Evolutionary conservation across 495 filamentous ascomycete genomes (phyloP), one percentile per base, ranked within the genome.

Genomic region (Penicillium psychrofluorescens): DNA sequence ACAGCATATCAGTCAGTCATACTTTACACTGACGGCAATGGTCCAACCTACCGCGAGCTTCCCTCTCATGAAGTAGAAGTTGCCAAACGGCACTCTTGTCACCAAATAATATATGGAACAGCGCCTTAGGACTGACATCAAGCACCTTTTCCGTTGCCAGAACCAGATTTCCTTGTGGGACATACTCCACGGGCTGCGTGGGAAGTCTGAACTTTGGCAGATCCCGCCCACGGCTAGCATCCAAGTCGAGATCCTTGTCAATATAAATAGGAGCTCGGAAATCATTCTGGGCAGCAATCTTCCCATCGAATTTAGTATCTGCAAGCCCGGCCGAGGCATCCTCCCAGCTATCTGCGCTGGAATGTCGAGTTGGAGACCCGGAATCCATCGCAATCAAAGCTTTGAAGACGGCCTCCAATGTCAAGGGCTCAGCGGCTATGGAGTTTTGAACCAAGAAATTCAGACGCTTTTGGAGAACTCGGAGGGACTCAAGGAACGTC

Each of bases 1-100:
- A 36, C 29, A 10, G 36, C 12, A 3, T 7, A 38, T 63, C 38
- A 65, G 63, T 41, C 44, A 48, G 35, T 13, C 6, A 6, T 7
- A 8, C 33, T 10, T 14, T 1, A 2, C 7, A 30, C 27, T 13
- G 7, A 30, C 7, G 3, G 12, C 10, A 8, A 2, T 9, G 22
- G 14, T 16, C 22, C 28, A 7, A 44, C 56, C 42, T 55, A 75
- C 86, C 76, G 62, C 82, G 77, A 11, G 88, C 90, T 61, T 81
- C 78, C 41, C 88, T 78, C 62, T 95, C 88, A 53, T 87, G 83
- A 54, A 96, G 90, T 14, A 97, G 72, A 49, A 87, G 81, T 54
- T 94, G 90, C 74, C 95, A 97, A 30, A 98, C 82, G 35, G 88
- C 84, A 66, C 86, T 91, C 63, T 87, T 94, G 59, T 98, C 92